Evolutionary conservation across 2,329 filamentous ascomycete genomes (phyloP).

Genomic region (Coniella vitis): DNA sequence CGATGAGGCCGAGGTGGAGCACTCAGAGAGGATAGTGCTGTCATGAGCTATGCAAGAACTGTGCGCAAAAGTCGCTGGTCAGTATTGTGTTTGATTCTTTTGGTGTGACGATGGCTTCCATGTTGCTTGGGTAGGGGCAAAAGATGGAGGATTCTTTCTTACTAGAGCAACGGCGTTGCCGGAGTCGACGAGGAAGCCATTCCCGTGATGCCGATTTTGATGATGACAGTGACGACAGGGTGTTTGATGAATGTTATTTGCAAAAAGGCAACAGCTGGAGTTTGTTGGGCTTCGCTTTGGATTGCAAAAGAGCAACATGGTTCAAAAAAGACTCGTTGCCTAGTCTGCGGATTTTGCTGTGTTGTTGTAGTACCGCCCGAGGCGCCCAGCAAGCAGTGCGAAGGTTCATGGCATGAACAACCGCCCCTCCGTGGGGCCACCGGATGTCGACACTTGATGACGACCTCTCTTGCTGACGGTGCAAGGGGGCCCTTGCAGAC

Average conservation of each 20-base stretch:
- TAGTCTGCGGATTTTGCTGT: no score
- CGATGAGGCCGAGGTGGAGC: conserved; percentile 77
- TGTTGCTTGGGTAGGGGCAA: conserved; percentile 3
- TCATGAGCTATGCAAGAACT: conserved; percentile 94
- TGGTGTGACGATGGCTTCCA: background rate
- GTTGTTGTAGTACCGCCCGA: no score
- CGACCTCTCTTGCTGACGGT: conserved; percentile 1
- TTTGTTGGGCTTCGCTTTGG: no score
- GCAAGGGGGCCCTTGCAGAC: background rate
- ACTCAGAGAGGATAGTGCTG: conserved; percentile 87
- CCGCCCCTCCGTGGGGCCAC: background rate
- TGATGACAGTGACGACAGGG: background rate
- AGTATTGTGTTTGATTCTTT: conserved; percentile 6
- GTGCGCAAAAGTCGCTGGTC: conserved; percentile 15
- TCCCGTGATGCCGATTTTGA: background rate
- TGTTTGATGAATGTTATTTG: no score
- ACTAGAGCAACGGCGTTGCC: conserved; percentile 68
- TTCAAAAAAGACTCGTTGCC: no score
- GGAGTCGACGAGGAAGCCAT: conserved; percentile 69
- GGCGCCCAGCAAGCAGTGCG: background rate
- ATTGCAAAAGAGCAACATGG: no score
- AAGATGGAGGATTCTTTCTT: conserved; percentile 24
- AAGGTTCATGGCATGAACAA: background rate
- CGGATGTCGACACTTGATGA: conserved; percentile 2
- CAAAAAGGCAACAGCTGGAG: no score